A percentile compares a stretch with the other conserved stretches of the same genome.
These are phyloP conservation scores for Aspergillus heteromorphus DNA, from an alignment of 495 filamentous ascomycete genomes.

Conservation along the genomic window DNA sequence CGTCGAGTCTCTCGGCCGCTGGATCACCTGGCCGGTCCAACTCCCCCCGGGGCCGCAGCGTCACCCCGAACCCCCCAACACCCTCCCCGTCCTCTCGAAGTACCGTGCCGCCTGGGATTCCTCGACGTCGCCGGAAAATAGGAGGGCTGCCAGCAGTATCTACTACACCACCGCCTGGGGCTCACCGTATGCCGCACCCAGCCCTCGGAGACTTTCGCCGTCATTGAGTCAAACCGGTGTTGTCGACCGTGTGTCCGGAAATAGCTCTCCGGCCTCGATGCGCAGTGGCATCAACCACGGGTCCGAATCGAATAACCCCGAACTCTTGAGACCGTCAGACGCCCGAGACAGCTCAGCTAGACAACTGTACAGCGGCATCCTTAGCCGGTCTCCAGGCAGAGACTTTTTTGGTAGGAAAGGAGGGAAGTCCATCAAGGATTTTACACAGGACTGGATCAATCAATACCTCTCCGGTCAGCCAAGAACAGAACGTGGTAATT, in stretches of 20 bases:
- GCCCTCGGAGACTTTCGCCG: conserved; percentile 43
- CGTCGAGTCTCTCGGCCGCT: conserved; percentile 33
- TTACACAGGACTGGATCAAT: conserved; percentile 75
- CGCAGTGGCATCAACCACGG: conserved; percentile 24
- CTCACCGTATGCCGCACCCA: conserved; percentile 61
- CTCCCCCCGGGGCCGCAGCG: conserved; percentile 24
- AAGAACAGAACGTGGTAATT: conserved; percentile 59
- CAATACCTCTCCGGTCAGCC: conserved; percentile 61
- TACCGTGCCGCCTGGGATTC: conserved; percentile 32
- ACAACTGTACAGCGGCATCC: conserved; percentile 15
- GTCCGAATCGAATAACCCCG: conserved; percentile 48
- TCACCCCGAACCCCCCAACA: conserved; percentile 28
- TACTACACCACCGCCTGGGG: conserved; percentile 69
- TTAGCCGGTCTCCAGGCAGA: conserved; percentile 19
- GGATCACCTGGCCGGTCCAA: conserved; percentile 32
- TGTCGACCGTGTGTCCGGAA: conserved; percentile 29
- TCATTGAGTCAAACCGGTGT: conserved; percentile 39
- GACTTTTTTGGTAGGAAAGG: conserved; percentile 29
- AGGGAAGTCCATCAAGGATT: conserved; percentile 47
- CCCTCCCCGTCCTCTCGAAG: conserved; percentile 31
- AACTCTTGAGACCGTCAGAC: conserved; percentile 44
- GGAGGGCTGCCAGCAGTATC: conserved; percentile 38
- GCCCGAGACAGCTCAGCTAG: conserved; percentile 14
- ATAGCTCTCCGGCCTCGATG: conserved; percentile 33
- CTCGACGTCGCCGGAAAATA: conserved; percentile 39